Base-by-base conservation (phyloP, 768 basidiomycete species). In the Russula abietina region DNA sequence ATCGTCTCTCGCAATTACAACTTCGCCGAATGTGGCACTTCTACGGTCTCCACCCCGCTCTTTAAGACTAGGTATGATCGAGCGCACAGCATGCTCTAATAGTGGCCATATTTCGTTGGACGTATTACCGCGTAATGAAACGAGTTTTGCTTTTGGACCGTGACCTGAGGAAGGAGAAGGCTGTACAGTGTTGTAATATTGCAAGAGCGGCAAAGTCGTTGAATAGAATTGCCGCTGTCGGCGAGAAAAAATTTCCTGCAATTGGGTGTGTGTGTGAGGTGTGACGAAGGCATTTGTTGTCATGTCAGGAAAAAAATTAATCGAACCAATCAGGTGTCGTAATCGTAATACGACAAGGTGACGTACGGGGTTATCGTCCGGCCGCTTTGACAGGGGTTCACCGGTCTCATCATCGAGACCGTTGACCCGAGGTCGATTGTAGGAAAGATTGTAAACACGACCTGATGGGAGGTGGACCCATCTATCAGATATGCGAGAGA, bases 71-170 rank as follows among this genome's bases (percentile, higher is more conserved):
- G 90, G 87, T 70, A 89, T 89, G 2, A 79, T 72, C 28, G 76
- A 74, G 55, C 77, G 76, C 26, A 93, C 76, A 24, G 82, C 75
- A 49, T 74, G 74, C 65, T 93, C 91, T 12, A 96, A 79, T 66
- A 86, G 77, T 2, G 90, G 91, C 92, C 92, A 95, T 65, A 95
- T 94, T 73, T 93, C 90, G 69, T 94, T 89, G 3, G 89, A 91
- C 9, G 91, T 90, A 59, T 79, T 75, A 3, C 93, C 92, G 22
- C 80, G 77, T 33, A 96, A 72, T 3, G 85, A 84, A 49, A 81
- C 78, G 11, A 90, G 69, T 56, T 80, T 79, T 19, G 86, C 72
- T 55, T 75, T 77, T 30, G 79, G 43, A 22, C n/a, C n/a, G n/a
- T n/a, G n/a, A n/a, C 48, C 46, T 4, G 24, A 33, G 17, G 19